phyloP scores from a whole-genome alignment of 2,329 filamentous ascomycete species.

The Byssoonygena ceratinophila region DNA sequence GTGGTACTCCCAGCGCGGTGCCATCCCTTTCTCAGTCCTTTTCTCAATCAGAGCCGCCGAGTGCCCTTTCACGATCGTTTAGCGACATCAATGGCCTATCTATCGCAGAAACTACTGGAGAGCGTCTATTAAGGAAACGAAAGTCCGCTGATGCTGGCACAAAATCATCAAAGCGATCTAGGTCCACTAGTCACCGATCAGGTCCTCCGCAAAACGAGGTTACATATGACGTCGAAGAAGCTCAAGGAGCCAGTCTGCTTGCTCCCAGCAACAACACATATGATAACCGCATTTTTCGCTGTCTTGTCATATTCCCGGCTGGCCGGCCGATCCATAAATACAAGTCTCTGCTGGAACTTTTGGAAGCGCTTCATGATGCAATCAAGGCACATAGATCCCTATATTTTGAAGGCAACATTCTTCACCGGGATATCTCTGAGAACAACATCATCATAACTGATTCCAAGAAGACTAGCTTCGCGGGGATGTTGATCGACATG shows the following conservation, averaged over 20 bases:
- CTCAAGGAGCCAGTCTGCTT: constrained; percentile 3
- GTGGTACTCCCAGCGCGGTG: not conserved
- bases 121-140: not conserved
- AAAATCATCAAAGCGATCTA: constrained; percentile 8
- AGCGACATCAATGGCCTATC: not conserved
- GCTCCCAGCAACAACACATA: constrained; percentile 10
- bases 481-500: constrained; percentile 28
- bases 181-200: not conserved
- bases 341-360: constrained; percentile 24
- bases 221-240: constrained; percentile 7
- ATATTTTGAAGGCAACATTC: constrained; percentile 25
- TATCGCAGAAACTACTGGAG: not conserved
- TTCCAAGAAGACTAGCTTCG: constrained; percentile 12
- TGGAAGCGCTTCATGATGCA: constrained; percentile 28
- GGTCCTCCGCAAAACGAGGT: constrained; percentile 2
- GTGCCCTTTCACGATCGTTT: not conserved
- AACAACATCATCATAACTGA: constrained; percentile 30
- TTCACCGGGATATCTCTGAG: constrained; percentile 28
- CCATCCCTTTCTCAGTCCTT: constrained; percentile 11
- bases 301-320: constrained; percentile 25
- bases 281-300: constrained; percentile 25
- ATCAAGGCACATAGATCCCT: constrained; percentile 31
- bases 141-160: not conserved
- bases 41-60: not conserved
- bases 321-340: constrained; percentile 24